phyloP scores from a whole-genome alignment of 257 asterid species.

The Handroanthus guayacan region DNA sequence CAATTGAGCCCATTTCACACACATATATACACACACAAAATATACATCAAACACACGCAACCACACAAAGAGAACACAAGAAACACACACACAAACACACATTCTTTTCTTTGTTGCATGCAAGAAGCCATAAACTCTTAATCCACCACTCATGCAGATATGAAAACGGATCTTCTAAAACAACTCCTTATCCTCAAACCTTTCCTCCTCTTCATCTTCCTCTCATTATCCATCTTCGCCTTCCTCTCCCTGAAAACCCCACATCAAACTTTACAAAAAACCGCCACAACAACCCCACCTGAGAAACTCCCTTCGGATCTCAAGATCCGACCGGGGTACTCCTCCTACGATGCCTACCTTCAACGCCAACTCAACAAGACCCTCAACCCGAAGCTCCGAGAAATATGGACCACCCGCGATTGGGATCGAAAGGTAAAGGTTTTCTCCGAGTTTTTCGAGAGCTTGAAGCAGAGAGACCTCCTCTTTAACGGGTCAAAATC shows the following conservation, averaged over 20 bases:
- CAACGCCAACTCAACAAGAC: conserved; percentile 90
- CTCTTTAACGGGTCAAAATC: conserved; percentile 61
- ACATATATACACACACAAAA: background rate
- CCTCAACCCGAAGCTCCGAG: conserved; percentile 80
- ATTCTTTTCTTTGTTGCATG: conserved; percentile 25
- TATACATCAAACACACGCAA: background rate
- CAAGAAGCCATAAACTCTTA: background rate
- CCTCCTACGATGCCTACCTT: conserved; percentile 81
- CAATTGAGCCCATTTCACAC: background rate
- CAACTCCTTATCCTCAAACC: conserved; percentile 58
- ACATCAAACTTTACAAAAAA: conserved; percentile 18
- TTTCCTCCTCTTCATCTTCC: conserved; percentile 47
- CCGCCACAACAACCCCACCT: conserved; percentile 6
- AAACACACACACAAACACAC: background rate
- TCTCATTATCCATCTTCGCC: conserved; percentile 50
- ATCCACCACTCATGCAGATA: conserved; percentile 45
- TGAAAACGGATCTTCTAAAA: conserved; percentile 48
- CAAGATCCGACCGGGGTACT: conserved; percentile 85
- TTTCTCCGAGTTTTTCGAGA: conserved; percentile 68
- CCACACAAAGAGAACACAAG: background rate
- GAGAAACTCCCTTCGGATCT: conserved; percentile 55
- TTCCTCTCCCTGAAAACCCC: conserved; percentile 57
- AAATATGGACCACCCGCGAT: conserved; percentile 91
- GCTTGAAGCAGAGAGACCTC: conserved; percentile 46
- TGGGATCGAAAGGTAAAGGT: conserved; percentile 82